Conservation (phyloP, 2,329 filamentous ascomycete species). For the Diaporthe eres region DNA sequence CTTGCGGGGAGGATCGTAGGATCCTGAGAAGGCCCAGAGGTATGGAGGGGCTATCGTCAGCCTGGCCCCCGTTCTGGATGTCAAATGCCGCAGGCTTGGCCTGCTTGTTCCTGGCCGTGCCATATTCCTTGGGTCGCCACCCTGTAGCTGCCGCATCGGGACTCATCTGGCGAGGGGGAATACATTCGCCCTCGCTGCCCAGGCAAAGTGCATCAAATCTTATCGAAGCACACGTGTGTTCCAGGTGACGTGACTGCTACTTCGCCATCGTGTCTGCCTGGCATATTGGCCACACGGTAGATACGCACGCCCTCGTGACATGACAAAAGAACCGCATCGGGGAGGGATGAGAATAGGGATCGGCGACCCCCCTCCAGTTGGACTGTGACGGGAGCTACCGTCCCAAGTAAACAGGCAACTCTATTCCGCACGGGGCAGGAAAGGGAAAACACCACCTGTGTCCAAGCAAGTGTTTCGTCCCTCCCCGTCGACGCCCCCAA, state of each 20-base stretch:
- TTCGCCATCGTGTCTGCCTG: not conserved
- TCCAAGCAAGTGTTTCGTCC: constrained; percentile 29
- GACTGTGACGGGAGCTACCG: constrained; percentile 16
- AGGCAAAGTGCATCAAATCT: not conserved
- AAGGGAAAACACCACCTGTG: constrained; percentile 1
- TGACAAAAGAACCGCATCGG: not conserved
- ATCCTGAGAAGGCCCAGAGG: not conserved
- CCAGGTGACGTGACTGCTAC: constrained; percentile 22
- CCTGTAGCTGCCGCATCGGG: constrained; percentile 1
- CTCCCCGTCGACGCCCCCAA: not conserved
- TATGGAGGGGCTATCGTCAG: not conserved
- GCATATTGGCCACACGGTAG: not conserved
- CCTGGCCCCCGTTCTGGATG: not conserved
- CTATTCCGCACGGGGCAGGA: constrained; percentile 12
- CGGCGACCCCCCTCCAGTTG: not conserved
- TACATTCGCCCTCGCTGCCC: not conserved
- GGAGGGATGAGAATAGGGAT: not conserved
- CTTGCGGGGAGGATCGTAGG: not conserved
- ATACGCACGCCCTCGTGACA: constrained; percentile 4
- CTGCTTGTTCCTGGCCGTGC: constrained; percentile 1
- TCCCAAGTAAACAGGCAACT: not conserved
- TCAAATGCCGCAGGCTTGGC: not conserved
- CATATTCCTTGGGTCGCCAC: not conserved
- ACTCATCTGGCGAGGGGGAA: not conserved
- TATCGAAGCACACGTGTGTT: constrained; percentile 14